These are phyloP conservation scores for Cytospora leucostoma DNA, from an alignment of 2,329 filamentous ascomycete species.

Conservation along the genomic window DNA sequence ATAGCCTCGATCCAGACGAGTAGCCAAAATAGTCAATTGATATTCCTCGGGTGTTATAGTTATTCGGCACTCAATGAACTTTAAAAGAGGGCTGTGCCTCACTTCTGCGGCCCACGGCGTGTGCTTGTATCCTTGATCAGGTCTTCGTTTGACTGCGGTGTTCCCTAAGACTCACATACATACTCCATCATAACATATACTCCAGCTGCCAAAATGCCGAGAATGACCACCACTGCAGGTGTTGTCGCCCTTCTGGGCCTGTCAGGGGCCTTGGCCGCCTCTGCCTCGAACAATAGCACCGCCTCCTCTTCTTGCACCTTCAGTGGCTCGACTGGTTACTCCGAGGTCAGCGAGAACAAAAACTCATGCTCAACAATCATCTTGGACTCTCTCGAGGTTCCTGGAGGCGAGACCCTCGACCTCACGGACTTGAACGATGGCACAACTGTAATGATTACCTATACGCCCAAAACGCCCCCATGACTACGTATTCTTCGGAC, in stretches of 20 bases:
- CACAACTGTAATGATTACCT: slow-evolving; percentile 43
- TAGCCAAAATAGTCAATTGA: neutral
- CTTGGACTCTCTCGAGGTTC: slow-evolving; percentile 55
- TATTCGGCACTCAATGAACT: neutral
- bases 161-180: neutral
- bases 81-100: slow-evolving; percentile 6
- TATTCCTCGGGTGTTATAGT: neutral
- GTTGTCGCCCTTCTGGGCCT: slow-evolving; percentile 10
- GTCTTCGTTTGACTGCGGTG: neutral
- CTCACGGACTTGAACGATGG: slow-evolving; percentile 53
- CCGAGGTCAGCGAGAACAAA: slow-evolving; percentile 50
- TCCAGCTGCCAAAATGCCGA: slow-evolving; percentile 10
- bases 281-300: neutral
- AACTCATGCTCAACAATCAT: slow-evolving; percentile 54
- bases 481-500: neutral
- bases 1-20: neutral
- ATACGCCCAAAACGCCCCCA: slow-evolving; percentile 5
- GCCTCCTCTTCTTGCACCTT: slow-evolving; percentile 50
- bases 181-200: neutral
- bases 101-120: neutral
- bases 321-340: slow-evolving; percentile 44
- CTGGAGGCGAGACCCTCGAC: slow-evolving; percentile 60
- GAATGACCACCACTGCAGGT: neutral
- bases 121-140: neutral
- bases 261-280: slow-evolving; percentile 19